phyloP scores from a whole-genome alignment of 139 green algal species.

The Chlamydomonas asymmetrica region DNA sequence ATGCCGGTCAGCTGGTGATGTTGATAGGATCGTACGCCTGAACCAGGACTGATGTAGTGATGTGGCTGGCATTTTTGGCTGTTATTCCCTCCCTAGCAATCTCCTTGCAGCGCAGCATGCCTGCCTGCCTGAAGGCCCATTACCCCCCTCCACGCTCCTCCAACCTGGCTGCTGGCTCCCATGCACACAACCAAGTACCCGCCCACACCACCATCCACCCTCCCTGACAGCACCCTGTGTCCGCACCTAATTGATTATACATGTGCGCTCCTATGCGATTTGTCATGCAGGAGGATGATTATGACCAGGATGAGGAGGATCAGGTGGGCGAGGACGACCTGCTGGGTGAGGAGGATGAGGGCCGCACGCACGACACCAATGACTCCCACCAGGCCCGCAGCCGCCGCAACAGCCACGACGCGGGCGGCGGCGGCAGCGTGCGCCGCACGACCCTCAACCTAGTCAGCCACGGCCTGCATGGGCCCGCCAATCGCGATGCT shows the following conservation, averaged over 20 bases:
- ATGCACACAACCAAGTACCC: conserved; percentile 1
- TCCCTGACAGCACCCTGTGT: not conserved
- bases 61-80: not conserved
- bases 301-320: conserved; percentile 34
- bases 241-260: not conserved
- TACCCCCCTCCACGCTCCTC: not conserved
- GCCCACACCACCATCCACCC: not conserved
- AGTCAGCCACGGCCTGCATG: too few relatives aligned
- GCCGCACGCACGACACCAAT: not conserved
- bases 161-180: not conserved
- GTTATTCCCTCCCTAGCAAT: not conserved
- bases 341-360: conserved; percentile 12
- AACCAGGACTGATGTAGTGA: too few relatives aligned
- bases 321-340: conserved; percentile 12
- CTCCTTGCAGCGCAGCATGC: not conserved
- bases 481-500: too few relatives aligned
- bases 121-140: too few relatives aligned
- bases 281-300: conserved; percentile 26
- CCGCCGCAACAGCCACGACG: too few relatives aligned
- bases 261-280: not conserved
- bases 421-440: too few relatives aligned
- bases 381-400: too few relatives aligned
- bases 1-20: too few relatives aligned
- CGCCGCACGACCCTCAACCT: not conserved
- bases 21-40: too few relatives aligned